Evolutionary conservation across 2,329 filamentous ascomycete genomes (phyloP).

Genomic region (Diaporthe aspalathi): DNA sequence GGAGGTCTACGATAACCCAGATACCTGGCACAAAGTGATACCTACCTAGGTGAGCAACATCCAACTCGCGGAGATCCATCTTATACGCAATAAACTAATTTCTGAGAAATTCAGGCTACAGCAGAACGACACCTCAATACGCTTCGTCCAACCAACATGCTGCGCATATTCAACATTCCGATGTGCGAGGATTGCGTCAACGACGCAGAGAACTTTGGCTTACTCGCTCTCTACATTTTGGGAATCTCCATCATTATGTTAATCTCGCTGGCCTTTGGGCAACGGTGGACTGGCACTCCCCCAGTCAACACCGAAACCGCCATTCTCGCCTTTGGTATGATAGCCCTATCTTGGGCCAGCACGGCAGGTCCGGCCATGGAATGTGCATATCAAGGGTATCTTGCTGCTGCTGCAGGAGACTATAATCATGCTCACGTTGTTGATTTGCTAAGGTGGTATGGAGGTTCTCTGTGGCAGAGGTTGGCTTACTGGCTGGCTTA

Average conservation of each 20-base stretch:
- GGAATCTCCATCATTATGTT: neutral
- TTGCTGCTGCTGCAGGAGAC: neutral
- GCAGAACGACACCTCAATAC: neutral
- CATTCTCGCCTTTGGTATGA: neutral
- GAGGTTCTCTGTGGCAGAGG: neutral
- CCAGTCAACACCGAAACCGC: neutral
- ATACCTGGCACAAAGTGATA: neutral
- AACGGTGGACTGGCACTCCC: neutral
- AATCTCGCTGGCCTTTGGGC: neutral
- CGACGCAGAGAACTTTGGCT: neutral
- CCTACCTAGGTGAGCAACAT: too few species aligned
- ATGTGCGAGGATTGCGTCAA: neutral
- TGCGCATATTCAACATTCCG: neutral
- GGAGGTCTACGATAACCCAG: neutral
- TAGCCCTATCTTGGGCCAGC: neutral
- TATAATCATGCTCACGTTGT: neutral
- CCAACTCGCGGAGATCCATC: neutral
- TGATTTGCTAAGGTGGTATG: neutral
- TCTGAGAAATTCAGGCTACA: neutral
- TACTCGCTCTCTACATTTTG: neutral
- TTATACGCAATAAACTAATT: neutral
- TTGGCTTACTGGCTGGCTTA: neutral
- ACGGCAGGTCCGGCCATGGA: neutral
- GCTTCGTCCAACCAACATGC: neutral
- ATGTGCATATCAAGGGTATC: neutral